Evolutionary conservation across 805 yeast species (phyloP).

Genomic region (Candida koratica): DNA sequence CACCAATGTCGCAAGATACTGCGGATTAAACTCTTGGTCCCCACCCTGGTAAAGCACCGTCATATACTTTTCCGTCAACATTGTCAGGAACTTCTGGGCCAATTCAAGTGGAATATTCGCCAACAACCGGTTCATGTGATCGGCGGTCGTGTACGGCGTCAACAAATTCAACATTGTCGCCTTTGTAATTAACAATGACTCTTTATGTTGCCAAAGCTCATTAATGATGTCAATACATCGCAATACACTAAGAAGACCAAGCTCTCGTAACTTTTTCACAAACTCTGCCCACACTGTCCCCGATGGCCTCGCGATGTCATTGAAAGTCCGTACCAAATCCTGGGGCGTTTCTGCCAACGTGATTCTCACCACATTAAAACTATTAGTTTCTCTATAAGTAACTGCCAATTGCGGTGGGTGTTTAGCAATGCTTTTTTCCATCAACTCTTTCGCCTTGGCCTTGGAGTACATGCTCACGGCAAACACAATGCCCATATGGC

Average conservation of each 20-base stretch:
- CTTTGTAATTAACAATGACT: conserved; percentile 27
- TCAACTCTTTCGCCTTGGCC: conserved; percentile 25
- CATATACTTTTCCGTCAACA: conserved; percentile 29
- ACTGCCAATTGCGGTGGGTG: too few relatives aligned
- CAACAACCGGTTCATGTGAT: conserved; percentile 13
- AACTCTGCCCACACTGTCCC: conserved; percentile 35
- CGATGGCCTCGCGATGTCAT: conserved; percentile 24
- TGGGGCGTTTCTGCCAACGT: conserved; percentile 31
- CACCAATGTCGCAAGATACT: neutral
- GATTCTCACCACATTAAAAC: conserved; percentile 24
- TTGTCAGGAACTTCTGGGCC: conserved; percentile 6
- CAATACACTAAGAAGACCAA: conserved; percentile 28
- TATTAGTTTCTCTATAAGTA: conserved; percentile 17
- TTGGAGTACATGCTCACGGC: conserved; percentile 23
- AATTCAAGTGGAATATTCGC: neutral
- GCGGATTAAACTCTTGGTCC: neutral
- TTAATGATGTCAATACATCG: conserved; percentile 25
- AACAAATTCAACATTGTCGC: conserved; percentile 29
- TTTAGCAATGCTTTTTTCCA: conserved; percentile 12
- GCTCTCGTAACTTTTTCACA: conserved; percentile 27
- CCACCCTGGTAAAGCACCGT: conserved; percentile 19
- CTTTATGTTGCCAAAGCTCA: conserved; percentile 22
- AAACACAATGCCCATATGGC: conserved; percentile 36
- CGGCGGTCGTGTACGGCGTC: conserved; percentile 20
- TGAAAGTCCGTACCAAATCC: conserved; percentile 32